Percentiles rank a stretch among this genome's conserved stretches.
These are phyloP conservation scores for Russula compacta DNA, from an alignment of 768 basidiomycete species.

Conservation along the genomic window DNA sequence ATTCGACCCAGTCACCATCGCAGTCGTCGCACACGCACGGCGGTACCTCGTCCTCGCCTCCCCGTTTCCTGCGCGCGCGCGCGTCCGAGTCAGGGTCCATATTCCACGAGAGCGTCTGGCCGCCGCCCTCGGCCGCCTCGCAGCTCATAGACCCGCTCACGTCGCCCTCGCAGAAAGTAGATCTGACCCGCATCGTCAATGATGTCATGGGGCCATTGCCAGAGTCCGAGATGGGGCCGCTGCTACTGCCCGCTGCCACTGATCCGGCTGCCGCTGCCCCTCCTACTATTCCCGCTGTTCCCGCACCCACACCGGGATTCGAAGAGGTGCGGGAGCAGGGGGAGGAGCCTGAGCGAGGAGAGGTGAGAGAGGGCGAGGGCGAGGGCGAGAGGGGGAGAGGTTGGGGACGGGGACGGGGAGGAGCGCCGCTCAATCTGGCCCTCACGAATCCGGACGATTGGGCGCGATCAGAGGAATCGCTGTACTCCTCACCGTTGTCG, in stretches of 20 bases:
- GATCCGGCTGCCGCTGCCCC: no score
- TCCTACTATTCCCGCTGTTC: no score
- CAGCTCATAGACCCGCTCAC: constrained; percentile 15
- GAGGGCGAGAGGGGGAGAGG: no score
- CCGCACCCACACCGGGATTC: no score
- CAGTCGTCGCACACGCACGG: not conserved
- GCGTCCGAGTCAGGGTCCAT: constrained; percentile 17
- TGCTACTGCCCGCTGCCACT: not conserved
- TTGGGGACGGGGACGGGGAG: no score
- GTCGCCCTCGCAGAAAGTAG: not conserved
- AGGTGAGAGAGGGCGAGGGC: no score
- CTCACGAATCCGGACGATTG: constrained; percentile 2
- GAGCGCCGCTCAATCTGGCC: not conserved
- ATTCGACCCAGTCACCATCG: not conserved
- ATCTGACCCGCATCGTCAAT: constrained; percentile 13
- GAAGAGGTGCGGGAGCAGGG: no score
- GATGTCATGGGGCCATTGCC: constrained; percentile 13
- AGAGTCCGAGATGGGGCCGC: not conserved
- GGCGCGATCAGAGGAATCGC: not conserved
- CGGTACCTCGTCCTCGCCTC: not conserved
- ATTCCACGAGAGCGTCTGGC: constrained; percentile 20
- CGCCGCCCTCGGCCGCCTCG: constrained; percentile 6
- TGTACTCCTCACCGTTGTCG: not conserved
- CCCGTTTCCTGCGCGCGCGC: constrained; percentile 10
- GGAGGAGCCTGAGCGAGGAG: no score